phyloP scores from a whole-genome alignment of 2,329 filamentous ascomycete species.

The Clonostachys rosea region DNA sequence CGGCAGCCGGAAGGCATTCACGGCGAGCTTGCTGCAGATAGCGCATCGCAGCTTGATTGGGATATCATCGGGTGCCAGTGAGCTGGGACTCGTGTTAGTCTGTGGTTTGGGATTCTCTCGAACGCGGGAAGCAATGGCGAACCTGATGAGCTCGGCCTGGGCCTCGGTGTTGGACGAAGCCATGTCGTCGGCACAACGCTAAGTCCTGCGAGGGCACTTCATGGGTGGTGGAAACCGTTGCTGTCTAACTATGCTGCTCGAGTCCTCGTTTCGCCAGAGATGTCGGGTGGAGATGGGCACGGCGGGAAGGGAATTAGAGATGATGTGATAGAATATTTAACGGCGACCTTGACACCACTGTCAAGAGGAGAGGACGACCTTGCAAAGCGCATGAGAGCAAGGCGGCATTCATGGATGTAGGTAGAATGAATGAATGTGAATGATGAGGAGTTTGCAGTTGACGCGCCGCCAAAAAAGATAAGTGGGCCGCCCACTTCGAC shows the following conservation, averaged over 20 bases:
- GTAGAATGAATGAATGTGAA: neutral
- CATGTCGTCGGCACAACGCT: constrained; percentile 16
- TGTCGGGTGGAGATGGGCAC: too few relatives aligned
- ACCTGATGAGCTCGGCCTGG: constrained; percentile 57
- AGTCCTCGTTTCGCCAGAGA: too few relatives aligned
- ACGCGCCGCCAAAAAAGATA: neutral
- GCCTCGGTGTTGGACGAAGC: constrained; percentile 36
- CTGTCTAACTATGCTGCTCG: too few relatives aligned
- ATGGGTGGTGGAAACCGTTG: neutral
- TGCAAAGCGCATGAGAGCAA: too few relatives aligned
- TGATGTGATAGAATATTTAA: too few relatives aligned
- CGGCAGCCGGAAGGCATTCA: constrained; percentile 86
- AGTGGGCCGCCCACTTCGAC: neutral
- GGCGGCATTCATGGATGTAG: neutral
- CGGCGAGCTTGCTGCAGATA: constrained; percentile 83
- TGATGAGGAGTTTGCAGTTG: neutral
- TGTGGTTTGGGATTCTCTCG: neutral
- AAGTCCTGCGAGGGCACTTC: neutral
- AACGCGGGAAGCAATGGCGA: constrained; percentile 8
- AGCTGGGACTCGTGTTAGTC: constrained; percentile 39
- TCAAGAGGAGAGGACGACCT: too few relatives aligned
- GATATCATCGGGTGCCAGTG: constrained; percentile 75
- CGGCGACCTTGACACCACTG: too few relatives aligned
- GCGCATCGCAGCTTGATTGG: constrained; percentile 96
- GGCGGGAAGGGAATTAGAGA: too few relatives aligned